phyloP scores from a whole-genome alignment of 805 yeast species.

The Maudiozyma bulderi region DNA sequence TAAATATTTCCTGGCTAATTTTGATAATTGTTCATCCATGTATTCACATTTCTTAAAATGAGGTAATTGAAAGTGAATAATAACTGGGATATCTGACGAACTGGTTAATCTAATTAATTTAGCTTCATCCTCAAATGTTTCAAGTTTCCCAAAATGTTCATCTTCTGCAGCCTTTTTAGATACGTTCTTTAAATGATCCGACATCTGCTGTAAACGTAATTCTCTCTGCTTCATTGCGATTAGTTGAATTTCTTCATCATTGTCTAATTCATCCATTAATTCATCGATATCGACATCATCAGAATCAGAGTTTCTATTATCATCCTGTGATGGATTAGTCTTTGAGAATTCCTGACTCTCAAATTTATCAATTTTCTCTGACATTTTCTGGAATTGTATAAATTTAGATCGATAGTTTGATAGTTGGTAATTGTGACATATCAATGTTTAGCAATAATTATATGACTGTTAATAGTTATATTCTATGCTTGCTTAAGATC shows the following conservation, averaged over 20 bases:
- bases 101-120: slow-evolving; percentile 45
- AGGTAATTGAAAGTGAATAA: slow-evolving; percentile 58
- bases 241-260: slow-evolving; percentile 37
- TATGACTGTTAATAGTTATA: too few species aligned
- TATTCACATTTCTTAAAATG: slow-evolving; percentile 49
- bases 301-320: neutral
- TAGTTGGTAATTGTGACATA: neutral
- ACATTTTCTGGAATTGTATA: neutral
- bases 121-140: slow-evolving; percentile 41
- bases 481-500: too few species aligned
- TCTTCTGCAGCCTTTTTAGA: slow-evolving; percentile 28
- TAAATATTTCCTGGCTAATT: slow-evolving; percentile 50
- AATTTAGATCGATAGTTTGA: neutral
- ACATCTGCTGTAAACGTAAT: slow-evolving; percentile 48
- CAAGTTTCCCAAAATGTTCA: slow-evolving; percentile 37
- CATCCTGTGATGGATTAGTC: neutral
- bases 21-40: slow-evolving; percentile 40
- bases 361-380: neutral
- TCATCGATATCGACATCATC: slow-evolving; percentile 31
- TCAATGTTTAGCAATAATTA: too few species aligned
- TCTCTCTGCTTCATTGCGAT: slow-evolving; percentile 51
- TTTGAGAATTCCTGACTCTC: neutral
- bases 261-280: slow-evolving; percentile 39
- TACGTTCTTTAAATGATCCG: slow-evolving; percentile 32
- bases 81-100: slow-evolving; percentile 28